Base-by-base conservation (phyloP, 257 asterid species). In the Nicotiana paniculata region DNA sequence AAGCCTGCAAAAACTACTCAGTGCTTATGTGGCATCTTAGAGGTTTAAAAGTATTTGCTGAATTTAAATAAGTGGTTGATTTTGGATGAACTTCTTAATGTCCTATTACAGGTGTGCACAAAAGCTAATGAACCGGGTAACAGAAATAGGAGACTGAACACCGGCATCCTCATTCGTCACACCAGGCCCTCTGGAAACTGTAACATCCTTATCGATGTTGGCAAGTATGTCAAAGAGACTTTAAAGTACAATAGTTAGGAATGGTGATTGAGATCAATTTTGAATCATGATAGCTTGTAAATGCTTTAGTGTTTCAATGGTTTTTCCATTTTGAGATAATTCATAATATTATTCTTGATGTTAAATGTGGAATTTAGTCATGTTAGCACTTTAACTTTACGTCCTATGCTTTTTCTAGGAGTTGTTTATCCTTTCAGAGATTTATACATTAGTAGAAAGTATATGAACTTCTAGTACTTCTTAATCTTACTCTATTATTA, bases 121-220 rank as follows among this genome's bases (percentile, higher is more conserved):
- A 89, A 96, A 85, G 99, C 99, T 53, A 33, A 77, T 26, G 94
- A 93, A 87, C 97, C 92, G 55, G 97, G 93, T 82, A 96, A 81
- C 89, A 94, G 77, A 78, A 94, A 96, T 80, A 89, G 92, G 90
- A 92, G 99, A 84, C 98, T 91, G 86, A 94, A 96, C 90, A 96
- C 99, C 68, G 88, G 99, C 92, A 90, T 96, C 84, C 95, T 96
- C 46, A 82, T 96, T 85, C 97, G 98, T 78, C 83, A 69, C 81
- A 84, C 90, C 75, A 88, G 87, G 88, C 90, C 90, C 39, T 87
- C 91, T 21, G 94, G 93, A 85, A 81, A 82, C 66, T 85, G 89
- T 81, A 94, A 94, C 96, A 86, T 93, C 88, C 95, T 96, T 81
- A 90, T 96, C 66, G 99, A 96, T 87, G 97, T 95, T 86, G 99